Evolutionary conservation across 495 filamentous ascomycete genomes (phyloP), one percentile per base, ranked within the genome.

Genomic region (Penicillium egyptiacum): DNA sequence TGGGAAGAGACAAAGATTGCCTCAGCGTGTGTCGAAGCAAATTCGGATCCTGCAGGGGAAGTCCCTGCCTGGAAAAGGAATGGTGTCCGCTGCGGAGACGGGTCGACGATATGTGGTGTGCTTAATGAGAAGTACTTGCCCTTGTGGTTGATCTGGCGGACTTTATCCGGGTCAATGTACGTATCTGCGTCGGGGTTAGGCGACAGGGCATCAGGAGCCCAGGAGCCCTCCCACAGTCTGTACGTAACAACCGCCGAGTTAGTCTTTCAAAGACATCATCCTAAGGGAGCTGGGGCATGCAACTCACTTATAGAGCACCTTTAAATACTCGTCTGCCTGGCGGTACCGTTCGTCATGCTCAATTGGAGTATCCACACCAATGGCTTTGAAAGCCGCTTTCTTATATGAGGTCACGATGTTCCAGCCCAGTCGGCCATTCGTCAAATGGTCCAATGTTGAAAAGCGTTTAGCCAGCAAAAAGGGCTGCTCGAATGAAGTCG

Each of bases 1-100:
- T 83, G 80, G 0, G 75, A 76, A 0, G 81, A 82, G 2, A 86
- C 82, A 66, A 88, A 88, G 52, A 87, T 83, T 2, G 77, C 83
- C 62, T 88, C 84, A 2, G 83, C 85, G 57, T 87, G 84, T 11
- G 72, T 79, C 0, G 83, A 78, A 0, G 82, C 84, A 57, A 88
- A 88, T 0, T 65, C 72, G 1, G 76, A 78, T 3, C 84, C 84
- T 0, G 84, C 83, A 0, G 73, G 52, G 0, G 83, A 86, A 8
- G 81, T 83, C 14, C 86, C 85, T 3, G 83, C 85, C 65, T 87
- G 85, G 70, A 87, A 83, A 10, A 87, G 73, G 53, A 87, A 80
- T 1, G 84, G 84, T 0, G 83, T 86, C 30, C 84, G 73, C 58
- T 87, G 84, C 10, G 83, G 83, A 4, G 81, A 84, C 0, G 85